These are phyloP conservation scores for Naegleria lovaniensis DNA, from an alignment of 208 protist genomes.

Conservation along the genomic window DNA sequence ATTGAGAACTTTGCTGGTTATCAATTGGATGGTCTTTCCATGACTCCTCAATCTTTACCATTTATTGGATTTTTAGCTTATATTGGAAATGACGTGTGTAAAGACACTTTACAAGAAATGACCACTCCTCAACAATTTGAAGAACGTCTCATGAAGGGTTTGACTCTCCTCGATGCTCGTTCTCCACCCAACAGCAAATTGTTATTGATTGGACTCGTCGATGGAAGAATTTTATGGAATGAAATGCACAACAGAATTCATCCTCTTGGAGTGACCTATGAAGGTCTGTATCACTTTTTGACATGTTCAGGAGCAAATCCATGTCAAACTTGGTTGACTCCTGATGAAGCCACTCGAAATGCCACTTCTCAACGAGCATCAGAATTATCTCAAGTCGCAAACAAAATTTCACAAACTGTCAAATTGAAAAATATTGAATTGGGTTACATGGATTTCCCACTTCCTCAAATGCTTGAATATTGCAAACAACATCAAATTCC, in stretches of 20 bases:
- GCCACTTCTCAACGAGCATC: neutral
- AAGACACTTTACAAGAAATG: neutral
- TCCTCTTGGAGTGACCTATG: slow-evolving; percentile 7
- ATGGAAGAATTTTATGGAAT: slow-evolving; percentile 21
- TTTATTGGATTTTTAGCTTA: slow-evolving; percentile 6
- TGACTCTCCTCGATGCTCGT: neutral
- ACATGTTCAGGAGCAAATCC: slow-evolving; percentile 15
- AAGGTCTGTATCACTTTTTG: slow-evolving; percentile 12
- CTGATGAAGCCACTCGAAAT: neutral
- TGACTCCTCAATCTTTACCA: neutral
- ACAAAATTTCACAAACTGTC: neutral
- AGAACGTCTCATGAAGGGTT: neutral
- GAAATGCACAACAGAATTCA: neutral
- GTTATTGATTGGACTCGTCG: neutral
- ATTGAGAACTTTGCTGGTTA: neutral
- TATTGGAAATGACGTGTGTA: slow-evolving; percentile 31
- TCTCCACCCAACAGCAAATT: slow-evolving; percentile 8
- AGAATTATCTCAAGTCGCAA: neutral
- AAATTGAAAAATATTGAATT: slow-evolving; percentile 24
- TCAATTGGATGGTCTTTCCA: neutral
- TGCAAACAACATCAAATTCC: neutral
- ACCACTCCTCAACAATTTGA: neutral
- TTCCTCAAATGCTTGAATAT: neutral
- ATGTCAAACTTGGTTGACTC: slow-evolving; percentile 26
- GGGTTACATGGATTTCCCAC: slow-evolving; percentile 6